Evolutionary conservation across 2,329 filamentous ascomycete genomes (phyloP), one percentile per base, ranked within the genome.

Genomic region (Chlorencoelia australis): DNA sequence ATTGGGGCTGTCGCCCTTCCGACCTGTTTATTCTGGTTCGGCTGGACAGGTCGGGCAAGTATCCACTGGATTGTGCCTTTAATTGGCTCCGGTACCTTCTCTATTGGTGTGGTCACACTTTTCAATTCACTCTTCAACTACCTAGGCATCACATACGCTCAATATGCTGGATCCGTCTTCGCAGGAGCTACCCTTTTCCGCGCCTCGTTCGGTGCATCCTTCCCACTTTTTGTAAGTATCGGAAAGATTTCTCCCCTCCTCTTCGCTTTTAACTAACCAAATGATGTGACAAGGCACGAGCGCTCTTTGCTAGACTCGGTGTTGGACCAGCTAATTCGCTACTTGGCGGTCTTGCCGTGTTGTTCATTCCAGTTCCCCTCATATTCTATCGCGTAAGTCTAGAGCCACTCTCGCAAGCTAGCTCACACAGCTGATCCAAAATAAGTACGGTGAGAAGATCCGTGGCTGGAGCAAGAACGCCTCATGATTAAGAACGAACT

Each of bases 1-100:
- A 53, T 62, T 1, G 69, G 69, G 2, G 56, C 66, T 9, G 61
- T 75, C 39, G 66, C 65, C 5, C 65, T 73, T 2, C 68, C 71
- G 1, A 63, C 73, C 22, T 72, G 73, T 18, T 60, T 79, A n/a
- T 78, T 79, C 30, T 48, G 42, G 44, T 53, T 71, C 45, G 70
- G 67, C 15, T 76, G 71, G 71, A 71, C 72, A 0, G 63, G 67
- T 10, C 60, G 61, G 10, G 55, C 61, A 0, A 57, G 57, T 26
- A 22, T 33, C 29, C 69, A 71, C 47, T 75, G 72, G 71, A 70
- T 75, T 42, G 69, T 63, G 1, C 67, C 68, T 7, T 69, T 68
- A 16, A 66, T 74, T 13, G 72, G 71, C 17, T 57, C 57, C 1
- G 48, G 46, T 2, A 62, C 58, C 40, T 66, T 68, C 45, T 45